phyloP scores from a whole-genome alignment of 139 green algal species.

The Chlorella sorokiniana region DNA sequence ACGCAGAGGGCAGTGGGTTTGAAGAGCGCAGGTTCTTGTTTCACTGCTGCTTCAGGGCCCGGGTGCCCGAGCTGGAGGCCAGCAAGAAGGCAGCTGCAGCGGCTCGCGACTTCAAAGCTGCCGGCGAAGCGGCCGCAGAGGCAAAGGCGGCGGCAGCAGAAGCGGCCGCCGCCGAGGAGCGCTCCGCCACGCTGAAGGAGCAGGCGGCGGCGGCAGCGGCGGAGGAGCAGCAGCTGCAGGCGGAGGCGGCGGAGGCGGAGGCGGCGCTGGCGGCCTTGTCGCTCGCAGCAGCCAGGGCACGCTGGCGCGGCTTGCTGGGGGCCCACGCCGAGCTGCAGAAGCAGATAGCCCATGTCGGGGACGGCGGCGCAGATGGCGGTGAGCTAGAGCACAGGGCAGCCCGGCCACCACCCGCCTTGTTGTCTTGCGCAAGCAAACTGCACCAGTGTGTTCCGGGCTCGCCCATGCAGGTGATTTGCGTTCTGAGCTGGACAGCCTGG shows the following conservation, averaged over 20 bases:
- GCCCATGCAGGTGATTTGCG: not conserved
- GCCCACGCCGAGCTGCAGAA: conserved; percentile 8
- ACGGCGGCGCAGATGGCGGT: not conserved
- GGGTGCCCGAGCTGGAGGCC: conserved; percentile 59
- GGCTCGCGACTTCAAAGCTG: conserved; percentile 62
- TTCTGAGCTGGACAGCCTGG: conserved; percentile 11
- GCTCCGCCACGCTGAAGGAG: conserved; percentile 5
- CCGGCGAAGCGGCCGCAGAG: conserved; percentile 57
- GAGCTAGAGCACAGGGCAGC: too few species aligned
- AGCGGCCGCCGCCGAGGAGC: conserved; percentile 2
- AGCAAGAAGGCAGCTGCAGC: conserved; percentile 64
- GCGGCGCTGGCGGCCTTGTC: not conserved
- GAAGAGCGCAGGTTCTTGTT: not conserved
- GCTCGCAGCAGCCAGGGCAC: not conserved
- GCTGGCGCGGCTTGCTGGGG: conserved; percentile 8
- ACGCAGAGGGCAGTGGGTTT: too few species aligned
- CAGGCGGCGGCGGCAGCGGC: not conserved
- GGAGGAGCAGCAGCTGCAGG: conserved; percentile 9
- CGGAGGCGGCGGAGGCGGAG: not conserved
- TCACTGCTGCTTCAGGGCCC: conserved; percentile 1
- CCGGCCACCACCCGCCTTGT: too few species aligned
- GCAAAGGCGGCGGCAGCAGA: conserved; percentile 38
- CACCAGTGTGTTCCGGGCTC: not conserved
- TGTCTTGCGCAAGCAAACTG: not conserved
- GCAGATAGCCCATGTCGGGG: not conserved